These are phyloP conservation scores for Scutellaria barbata DNA, from an alignment of 257 asterid genomes.

Conservation along the genomic window DNA sequence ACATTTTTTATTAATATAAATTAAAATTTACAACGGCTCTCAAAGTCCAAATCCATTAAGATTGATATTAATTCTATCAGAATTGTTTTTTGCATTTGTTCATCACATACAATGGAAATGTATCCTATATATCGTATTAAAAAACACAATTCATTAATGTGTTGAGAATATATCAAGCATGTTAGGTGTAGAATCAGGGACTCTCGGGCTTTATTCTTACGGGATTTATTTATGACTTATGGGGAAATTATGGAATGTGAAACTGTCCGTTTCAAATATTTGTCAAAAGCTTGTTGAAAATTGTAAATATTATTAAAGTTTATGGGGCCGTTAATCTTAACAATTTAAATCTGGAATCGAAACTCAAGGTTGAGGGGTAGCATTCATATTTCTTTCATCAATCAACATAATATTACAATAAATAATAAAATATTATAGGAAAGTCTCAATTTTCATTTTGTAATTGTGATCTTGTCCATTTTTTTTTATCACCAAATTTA, in stretches of 20 bases:
- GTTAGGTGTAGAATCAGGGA: not conserved
- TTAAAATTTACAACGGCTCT: not conserved
- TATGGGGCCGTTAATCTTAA: conserved; percentile 13
- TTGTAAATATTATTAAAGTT: conserved; percentile 19
- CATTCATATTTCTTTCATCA: conserved; percentile 11
- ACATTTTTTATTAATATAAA: not conserved
- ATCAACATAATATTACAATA: too few species aligned
- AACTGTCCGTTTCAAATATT: not conserved
- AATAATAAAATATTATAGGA: too few species aligned
- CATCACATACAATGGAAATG: too few species aligned
- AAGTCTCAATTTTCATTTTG: too few species aligned
- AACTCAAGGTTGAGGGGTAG: conserved; percentile 5
- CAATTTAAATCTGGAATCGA: not conserved
- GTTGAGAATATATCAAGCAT: too few species aligned
- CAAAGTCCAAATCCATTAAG: not conserved
- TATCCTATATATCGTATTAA: too few species aligned
- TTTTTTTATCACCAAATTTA: too few species aligned
- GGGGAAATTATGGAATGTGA: not conserved
- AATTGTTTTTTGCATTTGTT: too few species aligned
- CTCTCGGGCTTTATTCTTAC: not conserved
- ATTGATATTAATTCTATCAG: not conserved
- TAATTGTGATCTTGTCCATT: too few species aligned
- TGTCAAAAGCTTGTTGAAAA: conserved; percentile 36
- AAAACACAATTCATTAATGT: too few species aligned
- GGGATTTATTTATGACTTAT: not conserved